Percentiles rank a stretch among this genome's conserved stretches.
Evolutionary conservation across 2,329 filamentous ascomycete species (phyloP).

Genomic region (Ambrosiella cleistominuta): DNA sequence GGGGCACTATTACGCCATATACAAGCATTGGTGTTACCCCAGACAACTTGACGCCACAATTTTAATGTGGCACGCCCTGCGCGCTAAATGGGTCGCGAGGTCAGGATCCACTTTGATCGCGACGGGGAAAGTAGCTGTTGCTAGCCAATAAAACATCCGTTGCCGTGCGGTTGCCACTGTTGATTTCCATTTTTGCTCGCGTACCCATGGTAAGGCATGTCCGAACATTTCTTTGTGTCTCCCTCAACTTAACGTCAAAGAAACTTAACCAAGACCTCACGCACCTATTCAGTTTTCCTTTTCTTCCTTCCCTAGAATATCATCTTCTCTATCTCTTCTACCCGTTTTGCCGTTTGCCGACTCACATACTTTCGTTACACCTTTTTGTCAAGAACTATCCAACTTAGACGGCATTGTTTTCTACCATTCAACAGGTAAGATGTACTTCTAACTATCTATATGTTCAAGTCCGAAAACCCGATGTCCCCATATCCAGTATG

Average conservation of each 20-base stretch:
- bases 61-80: slow-evolving; percentile 1
- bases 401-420: background rate
- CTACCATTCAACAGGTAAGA: background rate
- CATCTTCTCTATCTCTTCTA: background rate
- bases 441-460: background rate
- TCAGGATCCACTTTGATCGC: slow-evolving; percentile 12
- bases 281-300: slow-evolving; percentile 6
- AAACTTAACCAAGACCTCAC: slow-evolving; percentile 12
- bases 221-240: slow-evolving; percentile 13
- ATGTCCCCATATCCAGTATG: background rate
- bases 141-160: slow-evolving; percentile 31
- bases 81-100: slow-evolving; percentile 3
- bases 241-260: slow-evolving; percentile 8
- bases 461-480: background rate
- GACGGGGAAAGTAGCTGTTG: slow-evolving; percentile 6
- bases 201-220: slow-evolving; percentile 13
- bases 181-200: slow-evolving; percentile 20
- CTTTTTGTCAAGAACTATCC: slow-evolving; percentile 1
- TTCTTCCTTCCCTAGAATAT: slow-evolving; percentile 9
- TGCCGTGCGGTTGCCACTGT: slow-evolving; percentile 40
- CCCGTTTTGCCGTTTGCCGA: background rate
- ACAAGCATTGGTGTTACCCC: background rate
- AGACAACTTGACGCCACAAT: slow-evolving; percentile 4
- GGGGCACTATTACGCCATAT: slow-evolving; percentile 10
- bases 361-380: slow-evolving; percentile 2